Evolutionary conservation across 1,284 basidiomycete species (phyloP).

Genomic region (Ustilago hordei): DNA sequence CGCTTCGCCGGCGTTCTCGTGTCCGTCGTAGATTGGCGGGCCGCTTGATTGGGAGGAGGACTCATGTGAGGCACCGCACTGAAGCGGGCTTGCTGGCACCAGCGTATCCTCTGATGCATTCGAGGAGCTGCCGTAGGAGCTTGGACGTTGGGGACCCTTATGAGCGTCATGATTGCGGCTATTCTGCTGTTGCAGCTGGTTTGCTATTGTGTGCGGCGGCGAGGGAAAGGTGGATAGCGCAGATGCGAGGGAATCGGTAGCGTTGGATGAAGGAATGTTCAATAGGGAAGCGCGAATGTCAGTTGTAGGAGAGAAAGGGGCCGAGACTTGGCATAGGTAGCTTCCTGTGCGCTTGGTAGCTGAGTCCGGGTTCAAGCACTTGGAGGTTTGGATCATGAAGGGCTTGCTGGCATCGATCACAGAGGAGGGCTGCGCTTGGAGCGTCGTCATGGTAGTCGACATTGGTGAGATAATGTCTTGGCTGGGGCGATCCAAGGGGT

Average conservation of each 20-base stretch:
- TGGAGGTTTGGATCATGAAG: not conserved
- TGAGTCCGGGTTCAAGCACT: not conserved
- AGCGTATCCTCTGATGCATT: slow-evolving; percentile 5
- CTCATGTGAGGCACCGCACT: not conserved
- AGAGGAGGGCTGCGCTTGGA: not conserved
- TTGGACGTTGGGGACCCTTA: not conserved
- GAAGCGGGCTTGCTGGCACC: not conserved
- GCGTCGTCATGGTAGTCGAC: not conserved
- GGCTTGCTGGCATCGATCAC: not conserved
- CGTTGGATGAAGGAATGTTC: not conserved
- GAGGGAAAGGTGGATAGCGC: slow-evolving; percentile 7
- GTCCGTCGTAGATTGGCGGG: not conserved
- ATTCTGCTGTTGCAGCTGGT: not conserved
- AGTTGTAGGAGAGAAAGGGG: not conserved
- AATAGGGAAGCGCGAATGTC: not conserved
- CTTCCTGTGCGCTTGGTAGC: not conserved
- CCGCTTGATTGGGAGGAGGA: not conserved
- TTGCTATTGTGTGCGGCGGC: not conserved
- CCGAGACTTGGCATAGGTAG: not conserved
- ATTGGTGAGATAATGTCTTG: not conserved
- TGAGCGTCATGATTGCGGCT: not conserved
- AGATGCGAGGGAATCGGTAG: slow-evolving; percentile 7
- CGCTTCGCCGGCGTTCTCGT: not conserved
- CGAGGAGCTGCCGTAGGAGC: slow-evolving; percentile 2
- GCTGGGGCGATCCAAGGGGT: not conserved